phyloP scores from a whole-genome alignment of 2,329 filamentous ascomycete species.

The Magnaporthales sp. region DNA sequence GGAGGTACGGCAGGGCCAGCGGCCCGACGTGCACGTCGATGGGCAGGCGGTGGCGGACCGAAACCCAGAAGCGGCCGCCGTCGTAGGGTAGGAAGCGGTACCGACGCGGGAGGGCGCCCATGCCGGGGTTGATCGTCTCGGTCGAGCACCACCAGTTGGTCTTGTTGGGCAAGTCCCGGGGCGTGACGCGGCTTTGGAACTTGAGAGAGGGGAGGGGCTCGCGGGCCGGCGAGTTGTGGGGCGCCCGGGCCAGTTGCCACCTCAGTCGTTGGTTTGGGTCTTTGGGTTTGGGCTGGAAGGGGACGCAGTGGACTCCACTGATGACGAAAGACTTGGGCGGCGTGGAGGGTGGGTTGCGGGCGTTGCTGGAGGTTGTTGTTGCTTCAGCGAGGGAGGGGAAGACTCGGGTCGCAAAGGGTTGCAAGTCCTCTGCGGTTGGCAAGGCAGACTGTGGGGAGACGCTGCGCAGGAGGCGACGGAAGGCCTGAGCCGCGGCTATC shows the following conservation, averaged over 20 bases:
- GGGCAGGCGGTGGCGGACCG: conserved; percentile 32
- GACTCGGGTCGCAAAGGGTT: conserved; percentile 34
- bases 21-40: conserved; percentile 35
- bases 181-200: conserved; percentile 8
- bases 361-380: not conserved
- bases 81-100: conserved; percentile 39
- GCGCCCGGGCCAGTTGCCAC: conserved; percentile 39
- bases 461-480: conserved; percentile 39
- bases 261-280: conserved; percentile 12
- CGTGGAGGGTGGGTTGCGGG: not conserved
- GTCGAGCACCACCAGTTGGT: conserved; percentile 16
- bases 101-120: not conserved
- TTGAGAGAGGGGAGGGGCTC: conserved; percentile 21
- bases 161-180: not conserved
- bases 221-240: conserved; percentile 33
- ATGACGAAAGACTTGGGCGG: conserved; percentile 30
- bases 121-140: conserved; percentile 13
- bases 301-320: conserved; percentile 37
- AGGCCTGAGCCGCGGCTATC: conserved; percentile 33
- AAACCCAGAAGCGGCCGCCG: conserved; percentile 54
- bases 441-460: conserved; percentile 39
- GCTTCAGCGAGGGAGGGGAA: conserved; percentile 33
- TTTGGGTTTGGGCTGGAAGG: conserved; percentile 16
- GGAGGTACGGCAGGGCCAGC: conserved; percentile 32
- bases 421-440: conserved; percentile 32